Evolutionary conservation across 495 filamentous ascomycete species (phyloP).

Genomic region (Trichoderma gamsii): DNA sequence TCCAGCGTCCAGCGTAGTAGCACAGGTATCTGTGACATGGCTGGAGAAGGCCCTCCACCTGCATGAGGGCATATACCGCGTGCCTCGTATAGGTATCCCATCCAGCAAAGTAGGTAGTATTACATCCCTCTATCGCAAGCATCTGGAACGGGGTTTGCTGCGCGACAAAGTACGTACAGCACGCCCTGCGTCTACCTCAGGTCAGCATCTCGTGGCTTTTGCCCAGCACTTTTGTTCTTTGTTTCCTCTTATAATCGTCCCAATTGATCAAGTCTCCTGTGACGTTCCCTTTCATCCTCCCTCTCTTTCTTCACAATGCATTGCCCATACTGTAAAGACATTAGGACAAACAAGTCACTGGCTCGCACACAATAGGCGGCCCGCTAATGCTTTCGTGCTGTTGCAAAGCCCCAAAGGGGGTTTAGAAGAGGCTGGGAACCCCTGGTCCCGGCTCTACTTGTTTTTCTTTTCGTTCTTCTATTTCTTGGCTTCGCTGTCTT

Average conservation of each 20-base stretch:
- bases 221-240: neutral
- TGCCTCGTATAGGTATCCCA: too few species aligned
- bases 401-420: neutral
- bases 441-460: neutral
- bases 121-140: neutral
- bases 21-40: too few species aligned
- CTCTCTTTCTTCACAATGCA: too few species aligned
- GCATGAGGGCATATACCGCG: too few species aligned
- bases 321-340: too few species aligned
- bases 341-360: too few species aligned
- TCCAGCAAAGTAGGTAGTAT: neutral
- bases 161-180: constrained; percentile 10
- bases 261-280: too few species aligned
- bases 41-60: too few species aligned
- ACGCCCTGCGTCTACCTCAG: constrained; percentile 10
- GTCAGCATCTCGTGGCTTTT: constrained; percentile 1
- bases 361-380: too few species aligned
- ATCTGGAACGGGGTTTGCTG: constrained; percentile 11
- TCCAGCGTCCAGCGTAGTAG: too few species aligned
- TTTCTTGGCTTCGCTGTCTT: neutral
- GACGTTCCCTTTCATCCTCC: too few species aligned
- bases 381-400: too few species aligned
- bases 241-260: neutral
- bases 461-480: neutral
- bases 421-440: neutral